Base-by-base conservation (phyloP, 2,329 filamentous ascomycete species). In the Tolypocladium cylindrosporum region DNA sequence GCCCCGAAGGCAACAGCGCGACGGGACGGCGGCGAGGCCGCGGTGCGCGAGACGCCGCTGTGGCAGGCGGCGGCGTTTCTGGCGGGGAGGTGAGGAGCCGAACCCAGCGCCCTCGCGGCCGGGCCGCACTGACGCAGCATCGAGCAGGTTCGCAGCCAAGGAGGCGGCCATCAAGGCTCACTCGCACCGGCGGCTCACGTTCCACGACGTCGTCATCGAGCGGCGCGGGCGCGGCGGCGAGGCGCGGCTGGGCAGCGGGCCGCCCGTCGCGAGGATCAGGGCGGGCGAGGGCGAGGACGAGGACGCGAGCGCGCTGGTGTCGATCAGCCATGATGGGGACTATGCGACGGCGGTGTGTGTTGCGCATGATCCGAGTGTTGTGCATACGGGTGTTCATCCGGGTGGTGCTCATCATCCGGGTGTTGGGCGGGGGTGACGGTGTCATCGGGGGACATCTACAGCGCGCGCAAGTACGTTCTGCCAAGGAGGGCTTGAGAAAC, bases 261-360 rank as follows among this genome's bases (percentile, higher is more conserved):
- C 77, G 31, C 79, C 79, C 0, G 64, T 79, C 3, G 78, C 75
- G 9, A 64, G 79, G 55, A 73, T 81, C 58, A 69, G 63, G 60
- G 68, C 66, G 9, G 62, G 62, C 36, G 64, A 59, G 1, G 65
- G 58, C 19, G 66, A 59, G 21, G 68, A 63, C n/a, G 65, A 60
- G 45, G 69, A 77, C 59, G 80, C 84, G 62, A 76, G 84, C 55
- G 90, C 86, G 16, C 78, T 83, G 66, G 69, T 96, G 51, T 93
- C 88, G 60, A 95, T 97, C 65, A 94, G 88, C 66, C 92, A 97
- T 69, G 92, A 97, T 71, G 86, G 83, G 2, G 87, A 90, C 9
- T 96, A 91, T 72, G 91, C 91, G 11, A 86, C 81, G 24, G 88
- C 88, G 8, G 78, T 87, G 1, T 89, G 86, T 62, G 62, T 90